Evolutionary conservation across 202 grass and related monocot genomes (phyloP).

Genomic region (Alloteropsis angusta): DNA sequence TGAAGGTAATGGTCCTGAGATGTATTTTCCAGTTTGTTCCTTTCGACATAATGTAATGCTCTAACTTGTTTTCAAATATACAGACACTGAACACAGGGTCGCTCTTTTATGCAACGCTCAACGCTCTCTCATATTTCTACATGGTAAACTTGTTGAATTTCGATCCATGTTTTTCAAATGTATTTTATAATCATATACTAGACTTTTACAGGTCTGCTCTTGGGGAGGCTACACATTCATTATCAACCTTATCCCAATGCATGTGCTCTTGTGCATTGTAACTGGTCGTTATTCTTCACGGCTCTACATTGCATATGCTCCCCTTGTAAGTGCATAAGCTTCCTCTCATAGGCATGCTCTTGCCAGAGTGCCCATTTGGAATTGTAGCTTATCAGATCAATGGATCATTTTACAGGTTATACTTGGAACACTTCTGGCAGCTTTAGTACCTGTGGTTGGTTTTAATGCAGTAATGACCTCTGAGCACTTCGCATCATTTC

Average conservation of each 20-base stretch:
- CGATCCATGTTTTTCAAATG: constrained; percentile 17
- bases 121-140: constrained; percentile 98
- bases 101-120: constrained; percentile 94
- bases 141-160: constrained; percentile 63
- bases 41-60: constrained; percentile 9
- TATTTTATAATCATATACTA: constrained; percentile 35
- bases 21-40: constrained; percentile 10
- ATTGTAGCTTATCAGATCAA: background rate
- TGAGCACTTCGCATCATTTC: constrained; percentile 96
- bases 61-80: constrained; percentile 35
- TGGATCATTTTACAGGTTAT: constrained; percentile 59
- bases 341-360: background rate
- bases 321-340: constrained; percentile 76
- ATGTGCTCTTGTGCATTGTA: constrained; percentile 94
- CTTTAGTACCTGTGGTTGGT: constrained; percentile 98
- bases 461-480: constrained; percentile 99
- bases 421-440: constrained; percentile 88
- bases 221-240: constrained; percentile 99
- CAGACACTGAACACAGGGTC: constrained; percentile 98
- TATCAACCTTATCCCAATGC: constrained; percentile 99
- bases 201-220: constrained; percentile 77
- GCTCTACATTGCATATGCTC: constrained; percentile 97
- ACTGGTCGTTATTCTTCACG: constrained; percentile 94
- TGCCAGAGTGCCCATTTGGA: background rate
- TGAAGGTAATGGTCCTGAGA: constrained; percentile 55